These are phyloP conservation scores for Protomyces gravidus DNA, from an alignment of 1,139 yeast genomes.

Conservation along the genomic window DNA sequence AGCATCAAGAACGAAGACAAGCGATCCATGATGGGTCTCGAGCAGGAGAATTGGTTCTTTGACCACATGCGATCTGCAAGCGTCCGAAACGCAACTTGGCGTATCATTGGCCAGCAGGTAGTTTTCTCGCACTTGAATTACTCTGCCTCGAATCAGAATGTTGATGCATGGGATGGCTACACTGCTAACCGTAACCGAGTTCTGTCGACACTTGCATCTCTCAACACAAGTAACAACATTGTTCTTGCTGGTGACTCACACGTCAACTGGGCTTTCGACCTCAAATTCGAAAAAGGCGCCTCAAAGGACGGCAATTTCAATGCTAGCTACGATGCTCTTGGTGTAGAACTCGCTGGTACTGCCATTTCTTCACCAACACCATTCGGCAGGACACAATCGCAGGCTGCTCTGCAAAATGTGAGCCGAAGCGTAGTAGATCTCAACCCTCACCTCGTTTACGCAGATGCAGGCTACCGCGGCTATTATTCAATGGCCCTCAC, in stretches of 20 bases:
- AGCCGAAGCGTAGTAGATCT: not conserved
- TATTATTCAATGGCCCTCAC: not conserved
- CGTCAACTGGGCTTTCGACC: constrained; percentile 12
- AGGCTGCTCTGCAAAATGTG: not conserved
- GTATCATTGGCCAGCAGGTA: constrained; percentile 4
- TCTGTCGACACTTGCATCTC: not conserved
- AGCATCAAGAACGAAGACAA: constrained; percentile 7
- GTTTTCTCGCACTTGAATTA: constrained; percentile 4
- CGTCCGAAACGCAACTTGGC: constrained; percentile 6
- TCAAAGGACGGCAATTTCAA: not conserved
- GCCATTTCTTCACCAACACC: constrained; percentile 6
- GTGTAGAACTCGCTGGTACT: constrained; percentile 13
- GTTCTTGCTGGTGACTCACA: constrained; percentile 16
- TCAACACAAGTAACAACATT: constrained; percentile 3
- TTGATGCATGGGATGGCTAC: constrained; percentile 16
- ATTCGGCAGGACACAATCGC: not conserved
- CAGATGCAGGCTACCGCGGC: not conserved
- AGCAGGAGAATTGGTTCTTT: constrained; percentile 10
- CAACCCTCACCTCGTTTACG: not conserved
- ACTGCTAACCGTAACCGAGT: constrained; percentile 2
- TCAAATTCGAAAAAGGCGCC: not conserved
- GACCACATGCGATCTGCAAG: not conserved
- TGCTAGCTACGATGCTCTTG: not conserved
- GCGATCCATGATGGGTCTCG: constrained; percentile 12
- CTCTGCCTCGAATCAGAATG: not conserved